Percentiles rank a stretch among this genome's conserved stretches.
These are phyloP conservation scores for Cronartium ribicola DNA, from an alignment of 1,284 basidiomycete genomes.

Conservation along the genomic window DNA sequence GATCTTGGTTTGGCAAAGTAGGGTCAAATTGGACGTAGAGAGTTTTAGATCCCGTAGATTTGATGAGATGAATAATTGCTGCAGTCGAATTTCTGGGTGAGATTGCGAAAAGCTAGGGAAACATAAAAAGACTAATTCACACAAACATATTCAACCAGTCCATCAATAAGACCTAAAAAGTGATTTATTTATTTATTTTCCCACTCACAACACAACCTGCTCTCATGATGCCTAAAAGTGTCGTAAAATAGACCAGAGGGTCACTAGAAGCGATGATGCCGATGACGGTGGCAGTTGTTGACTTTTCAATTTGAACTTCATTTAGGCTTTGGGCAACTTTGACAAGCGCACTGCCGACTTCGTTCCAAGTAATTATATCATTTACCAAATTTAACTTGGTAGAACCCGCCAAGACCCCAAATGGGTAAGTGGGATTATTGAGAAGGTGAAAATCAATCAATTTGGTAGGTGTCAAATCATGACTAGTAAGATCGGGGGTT, in stretches of 20 bases:
- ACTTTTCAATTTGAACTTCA: background rate
- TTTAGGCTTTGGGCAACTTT: background rate
- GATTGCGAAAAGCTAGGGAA: background rate
- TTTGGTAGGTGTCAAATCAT: background rate
- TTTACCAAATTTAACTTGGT: background rate
- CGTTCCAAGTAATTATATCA: background rate
- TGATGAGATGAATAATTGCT: constrained; percentile 53
- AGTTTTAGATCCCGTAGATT: constrained; percentile 47
- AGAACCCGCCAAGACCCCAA: background rate
- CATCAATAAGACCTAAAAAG: no score
- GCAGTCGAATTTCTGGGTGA: constrained; percentile 54
- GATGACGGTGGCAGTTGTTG: background rate
- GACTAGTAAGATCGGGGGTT: background rate
- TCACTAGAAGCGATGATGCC: constrained; percentile 3
- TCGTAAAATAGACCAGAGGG: background rate
- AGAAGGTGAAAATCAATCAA: background rate
- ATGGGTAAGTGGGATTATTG: background rate
- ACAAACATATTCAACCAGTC: no score
- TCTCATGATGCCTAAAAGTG: background rate
- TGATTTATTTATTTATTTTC: background rate
- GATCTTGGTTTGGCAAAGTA: background rate
- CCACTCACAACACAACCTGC: constrained; percentile 3
- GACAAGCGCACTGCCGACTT: background rate
- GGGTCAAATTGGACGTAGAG: constrained; percentile 46
- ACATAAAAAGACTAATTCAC: background rate